These are phyloP conservation scores for Eucalyptus sp. DNA, from an alignment of 345 rosid species.

Conservation along the genomic window DNA sequence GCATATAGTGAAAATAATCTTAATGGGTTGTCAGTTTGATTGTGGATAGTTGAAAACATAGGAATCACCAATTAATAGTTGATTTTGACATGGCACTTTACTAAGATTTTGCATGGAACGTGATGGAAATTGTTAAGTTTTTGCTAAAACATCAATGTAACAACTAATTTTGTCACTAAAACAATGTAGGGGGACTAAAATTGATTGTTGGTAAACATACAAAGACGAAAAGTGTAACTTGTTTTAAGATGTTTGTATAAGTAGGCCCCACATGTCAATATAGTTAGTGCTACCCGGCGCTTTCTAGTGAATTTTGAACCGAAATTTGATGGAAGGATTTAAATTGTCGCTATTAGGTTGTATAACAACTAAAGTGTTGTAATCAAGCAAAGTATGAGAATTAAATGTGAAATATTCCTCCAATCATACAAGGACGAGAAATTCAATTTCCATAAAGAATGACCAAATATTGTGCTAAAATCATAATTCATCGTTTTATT, in stretches of 20 bases:
- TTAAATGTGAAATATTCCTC: not conserved
- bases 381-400: not conserved
- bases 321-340: not conserved
- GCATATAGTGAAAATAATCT: not conserved
- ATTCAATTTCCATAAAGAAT: not conserved
- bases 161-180: not conserved
- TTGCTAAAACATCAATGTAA: not conserved
- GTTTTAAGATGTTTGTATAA: not conserved
- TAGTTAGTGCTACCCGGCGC: not conserved
- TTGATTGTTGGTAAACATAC: not conserved
- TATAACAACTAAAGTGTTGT: not conserved
- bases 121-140: not conserved
- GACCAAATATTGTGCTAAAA: not conserved
- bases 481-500: not conserved
- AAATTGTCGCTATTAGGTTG: not conserved
- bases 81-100: not conserved
- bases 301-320: not conserved
- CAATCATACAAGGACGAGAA: not conserved
- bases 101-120: not conserved
- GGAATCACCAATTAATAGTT: not conserved
- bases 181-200: not conserved
- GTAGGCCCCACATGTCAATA: not conserved
- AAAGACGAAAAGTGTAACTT: not conserved
- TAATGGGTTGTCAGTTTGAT: not conserved
- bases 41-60: not conserved